A percentile compares a stretch with the other conserved stretches of the same genome.
These are phyloP conservation scores for Tirmania nivea DNA, from an alignment of 495 filamentous ascomycete species.

Conservation along the genomic window DNA sequence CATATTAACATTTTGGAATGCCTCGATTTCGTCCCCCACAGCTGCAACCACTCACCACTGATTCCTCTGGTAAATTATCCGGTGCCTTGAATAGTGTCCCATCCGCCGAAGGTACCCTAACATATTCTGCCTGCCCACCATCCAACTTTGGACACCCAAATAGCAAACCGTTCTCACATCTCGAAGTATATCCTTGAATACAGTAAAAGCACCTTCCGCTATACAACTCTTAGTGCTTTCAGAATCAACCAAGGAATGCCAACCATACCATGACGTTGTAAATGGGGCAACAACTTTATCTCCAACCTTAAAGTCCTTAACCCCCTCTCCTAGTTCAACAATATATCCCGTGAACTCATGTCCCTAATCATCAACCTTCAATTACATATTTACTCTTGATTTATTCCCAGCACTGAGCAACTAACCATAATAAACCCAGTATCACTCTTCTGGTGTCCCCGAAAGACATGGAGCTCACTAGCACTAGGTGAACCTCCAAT, in stretches of 20 bases:
- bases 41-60: constrained; percentile 25
- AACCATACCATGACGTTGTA: constrained; percentile 58
- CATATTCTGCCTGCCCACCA: constrained; percentile 80
- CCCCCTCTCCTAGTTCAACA: constrained; percentile 39
- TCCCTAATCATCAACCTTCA: constrained; percentile 22
- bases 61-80: constrained; percentile 48
- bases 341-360: constrained; percentile 71
- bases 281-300: constrained; percentile 69
- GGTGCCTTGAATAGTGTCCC: constrained; percentile 62
- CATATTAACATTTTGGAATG: background rate
- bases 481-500: background rate
- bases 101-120: constrained; percentile 69
- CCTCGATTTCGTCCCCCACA: background rate
- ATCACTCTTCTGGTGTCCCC: constrained; percentile 48
- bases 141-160: constrained; percentile 58
- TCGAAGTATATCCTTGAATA: constrained; percentile 54
- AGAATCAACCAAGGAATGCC: background rate
- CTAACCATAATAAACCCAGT: constrained; percentile 43
- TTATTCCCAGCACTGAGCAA: background rate
- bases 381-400: background rate
- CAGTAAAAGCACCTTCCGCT: constrained; percentile 85
- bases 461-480: constrained; percentile 79
- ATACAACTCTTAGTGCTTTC: background rate
- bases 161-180: constrained; percentile 51
- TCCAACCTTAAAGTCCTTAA: constrained; percentile 49